A percentile compares a stretch with the other conserved stretches of the same genome.
phyloP scores from a whole-genome alignment of 179 eudicot genomes.

The Spergularia azorica region DNA sequence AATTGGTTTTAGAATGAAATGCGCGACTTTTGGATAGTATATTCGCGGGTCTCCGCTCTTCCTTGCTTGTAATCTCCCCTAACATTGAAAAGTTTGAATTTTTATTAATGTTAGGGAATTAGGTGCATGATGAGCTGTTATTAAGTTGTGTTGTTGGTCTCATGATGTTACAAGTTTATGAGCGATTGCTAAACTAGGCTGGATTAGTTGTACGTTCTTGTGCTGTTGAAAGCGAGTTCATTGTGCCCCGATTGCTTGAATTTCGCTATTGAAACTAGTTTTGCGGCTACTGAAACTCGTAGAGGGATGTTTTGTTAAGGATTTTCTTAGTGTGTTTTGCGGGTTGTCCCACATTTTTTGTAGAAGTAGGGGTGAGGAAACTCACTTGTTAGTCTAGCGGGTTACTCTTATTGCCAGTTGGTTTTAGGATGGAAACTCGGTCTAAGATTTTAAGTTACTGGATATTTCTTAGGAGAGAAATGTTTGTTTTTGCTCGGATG shows the following conservation, averaged over 20 bases:
- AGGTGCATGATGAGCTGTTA: background rate
- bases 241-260: background rate
- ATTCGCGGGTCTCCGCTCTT: too few relatives aligned
- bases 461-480: background rate
- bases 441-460: background rate
- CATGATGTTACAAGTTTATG: background rate
- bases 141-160: background rate
- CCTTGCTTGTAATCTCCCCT: too few relatives aligned
- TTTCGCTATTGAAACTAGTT: too few relatives aligned
- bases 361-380: too few relatives aligned
- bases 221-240: background rate
- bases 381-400: too few relatives aligned
- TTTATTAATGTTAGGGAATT: background rate
- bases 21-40: too few relatives aligned
- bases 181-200: background rate
- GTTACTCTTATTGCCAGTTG: too few relatives aligned
- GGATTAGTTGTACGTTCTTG: background rate
- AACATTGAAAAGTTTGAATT: too few relatives aligned
- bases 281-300: background rate
- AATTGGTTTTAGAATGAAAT: too few relatives aligned
- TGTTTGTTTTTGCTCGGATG: background rate
- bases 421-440: background rate
- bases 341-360: too few relatives aligned
- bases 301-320: slow-evolving; percentile 8
- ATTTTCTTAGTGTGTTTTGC: too few relatives aligned